These are phyloP conservation scores for Plasmodium gonderi DNA, from an alignment of 169 alveolate species.

Conservation along the genomic window DNA sequence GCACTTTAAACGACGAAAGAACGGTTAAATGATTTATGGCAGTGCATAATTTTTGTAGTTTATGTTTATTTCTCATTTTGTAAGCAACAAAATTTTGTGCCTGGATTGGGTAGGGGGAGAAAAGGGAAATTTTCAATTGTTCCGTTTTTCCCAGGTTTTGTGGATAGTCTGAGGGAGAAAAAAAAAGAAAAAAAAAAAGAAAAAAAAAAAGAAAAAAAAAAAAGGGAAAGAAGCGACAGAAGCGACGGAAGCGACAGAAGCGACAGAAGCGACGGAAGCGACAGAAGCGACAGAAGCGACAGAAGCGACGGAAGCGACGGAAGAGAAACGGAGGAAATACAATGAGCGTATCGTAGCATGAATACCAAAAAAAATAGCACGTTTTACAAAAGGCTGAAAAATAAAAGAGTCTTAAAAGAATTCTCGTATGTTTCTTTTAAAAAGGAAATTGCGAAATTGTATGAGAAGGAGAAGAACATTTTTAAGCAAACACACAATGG, in stretches of 20 bases:
- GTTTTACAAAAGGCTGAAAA: slow-evolving; percentile 7
- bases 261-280: not conserved
- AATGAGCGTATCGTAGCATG: slow-evolving; percentile 34
- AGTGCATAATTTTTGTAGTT: not conserved
- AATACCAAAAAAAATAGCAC: not conserved
- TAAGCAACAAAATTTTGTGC: not conserved
- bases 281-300: not conserved
- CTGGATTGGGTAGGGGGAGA: not conserved
- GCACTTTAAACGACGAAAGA: not conserved
- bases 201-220: not conserved
- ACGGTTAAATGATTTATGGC: not conserved
- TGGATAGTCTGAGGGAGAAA: not conserved
- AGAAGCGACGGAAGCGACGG: not conserved
- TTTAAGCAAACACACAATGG: slow-evolving; percentile 22
- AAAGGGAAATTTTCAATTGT: not conserved
- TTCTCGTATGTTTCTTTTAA: slow-evolving; percentile 45
- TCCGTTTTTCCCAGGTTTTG: not conserved
- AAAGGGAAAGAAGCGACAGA: not conserved
- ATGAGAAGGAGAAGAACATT: slow-evolving; percentile 68
- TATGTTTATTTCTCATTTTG: not conserved
- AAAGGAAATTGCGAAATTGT: slow-evolving; percentile 37
- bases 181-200: not conserved
- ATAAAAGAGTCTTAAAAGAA: not conserved
- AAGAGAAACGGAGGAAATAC: not conserved
- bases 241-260: not conserved